Conservation (phyloP, 163 green algal species). For the Prototheca wickerhamii region DNA sequence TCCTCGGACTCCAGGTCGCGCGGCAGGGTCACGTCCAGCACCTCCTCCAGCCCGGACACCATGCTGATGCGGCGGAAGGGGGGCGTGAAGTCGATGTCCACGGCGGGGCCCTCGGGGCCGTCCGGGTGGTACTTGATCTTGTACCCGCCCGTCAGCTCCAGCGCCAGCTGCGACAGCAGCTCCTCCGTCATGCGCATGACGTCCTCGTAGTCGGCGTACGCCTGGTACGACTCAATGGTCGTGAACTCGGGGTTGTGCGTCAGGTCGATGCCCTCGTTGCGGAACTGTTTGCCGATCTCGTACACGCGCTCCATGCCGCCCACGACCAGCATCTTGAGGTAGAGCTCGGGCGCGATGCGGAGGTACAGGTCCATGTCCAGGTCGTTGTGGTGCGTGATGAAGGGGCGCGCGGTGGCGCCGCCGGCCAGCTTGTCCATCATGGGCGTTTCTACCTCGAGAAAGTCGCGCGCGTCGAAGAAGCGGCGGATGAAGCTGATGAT, state of each 20-base stretch:
- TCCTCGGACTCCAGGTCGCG: constrained; percentile 67
- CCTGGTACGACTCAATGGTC: constrained; percentile 93
- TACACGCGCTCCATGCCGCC: constrained; percentile 93
- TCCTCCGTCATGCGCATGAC: constrained; percentile 95
- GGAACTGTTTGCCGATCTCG: constrained; percentile 96
- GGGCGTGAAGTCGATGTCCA: constrained; percentile 97
- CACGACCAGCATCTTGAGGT: constrained; percentile 91
- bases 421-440: constrained; percentile 99
- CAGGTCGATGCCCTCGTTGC: constrained; percentile 93
- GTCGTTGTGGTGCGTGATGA: constrained; percentile 99
- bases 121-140: constrained; percentile 92
- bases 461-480: constrained; percentile 84
- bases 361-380: constrained; percentile 97
- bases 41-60: constrained; percentile 70
- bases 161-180: constrained; percentile 85
- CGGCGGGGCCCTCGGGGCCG: constrained; percentile 57
- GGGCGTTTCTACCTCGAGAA: constrained; percentile 98
- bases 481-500: constrained; percentile 83
- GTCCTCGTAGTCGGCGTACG: constrained; percentile 99
- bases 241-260: constrained; percentile 99
- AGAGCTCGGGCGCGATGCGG: constrained; percentile 93
- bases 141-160: constrained; percentile 81
- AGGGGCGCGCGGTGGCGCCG: constrained; percentile 87
- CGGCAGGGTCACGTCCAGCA: constrained; percentile 61
- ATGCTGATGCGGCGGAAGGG: constrained; percentile 76